A percentile compares a stretch with the other conserved stretches of the same genome.
These are phyloP conservation scores for Artemisia annua DNA, from an alignment of 129 eudicot species.

Conservation along the genomic window DNA sequence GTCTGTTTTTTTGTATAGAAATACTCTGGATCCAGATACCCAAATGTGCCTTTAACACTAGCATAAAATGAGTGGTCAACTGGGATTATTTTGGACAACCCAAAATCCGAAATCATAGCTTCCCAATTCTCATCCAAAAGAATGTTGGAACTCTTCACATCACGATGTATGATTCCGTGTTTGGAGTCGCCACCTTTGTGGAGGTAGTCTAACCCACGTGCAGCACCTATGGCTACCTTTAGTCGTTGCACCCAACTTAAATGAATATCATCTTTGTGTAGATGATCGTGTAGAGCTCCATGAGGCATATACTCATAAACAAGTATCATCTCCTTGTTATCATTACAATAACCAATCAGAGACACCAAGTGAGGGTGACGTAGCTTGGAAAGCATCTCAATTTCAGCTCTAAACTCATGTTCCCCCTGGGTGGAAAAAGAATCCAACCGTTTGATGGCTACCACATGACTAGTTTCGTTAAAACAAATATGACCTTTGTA, in stretches of 20 bases:
- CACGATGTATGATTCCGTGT: conserved; percentile 24
- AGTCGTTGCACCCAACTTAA: conserved; percentile 17
- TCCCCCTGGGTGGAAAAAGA: conserved; percentile 15
- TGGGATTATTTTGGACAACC: conserved; percentile 19
- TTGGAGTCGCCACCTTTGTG: conserved; percentile 8
- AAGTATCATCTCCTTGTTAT: conserved; percentile 16
- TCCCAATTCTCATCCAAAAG: conserved; percentile 19
- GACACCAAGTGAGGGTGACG: conserved; percentile 26
- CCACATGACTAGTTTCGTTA: neutral
- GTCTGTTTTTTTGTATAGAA: conserved; percentile 14
- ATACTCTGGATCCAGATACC: conserved; percentile 31
- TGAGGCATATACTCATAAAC: conserved; percentile 24
- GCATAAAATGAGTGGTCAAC: conserved; percentile 2
- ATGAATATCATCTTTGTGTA: neutral
- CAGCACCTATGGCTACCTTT: conserved; percentile 20
- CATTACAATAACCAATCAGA: conserved; percentile 24
- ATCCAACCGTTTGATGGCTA: conserved; percentile 24
- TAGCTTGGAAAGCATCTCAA: conserved; percentile 17
- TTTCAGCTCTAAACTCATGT: conserved; percentile 21
- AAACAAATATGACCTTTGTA: conserved; percentile 11
- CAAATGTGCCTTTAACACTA: conserved; percentile 32
- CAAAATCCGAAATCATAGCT: conserved; percentile 29
- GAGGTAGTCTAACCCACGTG: conserved; percentile 17
- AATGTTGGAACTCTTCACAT: conserved; percentile 27
- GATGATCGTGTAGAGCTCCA: conserved; percentile 14